Conservation (phyloP, 2,329 filamentous ascomycete genomes). For the Colletotrichum euphorbiae region DNA sequence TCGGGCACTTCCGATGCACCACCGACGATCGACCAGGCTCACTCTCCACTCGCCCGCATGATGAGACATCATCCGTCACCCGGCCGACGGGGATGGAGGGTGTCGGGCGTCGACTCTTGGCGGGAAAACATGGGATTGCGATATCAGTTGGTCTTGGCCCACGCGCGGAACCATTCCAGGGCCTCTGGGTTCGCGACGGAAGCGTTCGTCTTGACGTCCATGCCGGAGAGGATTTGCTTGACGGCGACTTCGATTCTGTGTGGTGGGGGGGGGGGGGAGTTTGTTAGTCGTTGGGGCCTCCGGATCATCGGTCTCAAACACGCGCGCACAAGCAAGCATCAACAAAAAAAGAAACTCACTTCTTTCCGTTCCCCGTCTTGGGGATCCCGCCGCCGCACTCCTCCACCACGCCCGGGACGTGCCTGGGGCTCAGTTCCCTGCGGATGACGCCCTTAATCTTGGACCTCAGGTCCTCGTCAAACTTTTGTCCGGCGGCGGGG, state of each 20-base stretch:
- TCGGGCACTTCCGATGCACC: not conserved
- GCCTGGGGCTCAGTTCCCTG: conserved; percentile 84
- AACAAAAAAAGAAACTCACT: conserved; percentile 65
- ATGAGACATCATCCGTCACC: no score
- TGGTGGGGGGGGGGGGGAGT: not conserved
- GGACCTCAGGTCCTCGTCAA: conserved; percentile 69
- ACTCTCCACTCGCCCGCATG: no score
- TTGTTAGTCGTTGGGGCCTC: not conserved
- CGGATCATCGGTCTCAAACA: not conserved
- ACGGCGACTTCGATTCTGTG: conserved; percentile 91
- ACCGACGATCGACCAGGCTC: not conserved
- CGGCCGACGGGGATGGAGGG: no score
- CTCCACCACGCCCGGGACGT: conserved; percentile 87
- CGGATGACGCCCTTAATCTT: conserved; percentile 77
- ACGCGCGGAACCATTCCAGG: conserved; percentile 86
- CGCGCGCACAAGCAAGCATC: not conserved
- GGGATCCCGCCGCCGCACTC: conserved; percentile 85
- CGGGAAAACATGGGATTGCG: not conserved
- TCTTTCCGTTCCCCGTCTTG: conserved; percentile 94
- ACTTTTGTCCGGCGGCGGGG: conserved; percentile 69
- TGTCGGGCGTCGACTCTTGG: no score
- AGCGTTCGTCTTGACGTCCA: conserved; percentile 88
- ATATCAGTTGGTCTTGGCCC: conserved; percentile 69
- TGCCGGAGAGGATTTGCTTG: conserved; percentile 92
- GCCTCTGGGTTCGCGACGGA: conserved; percentile 94